These are phyloP conservation scores for Talaromyces amestolkiae DNA, from an alignment of 2,329 filamentous ascomycete genomes.

Conservation along the genomic window DNA sequence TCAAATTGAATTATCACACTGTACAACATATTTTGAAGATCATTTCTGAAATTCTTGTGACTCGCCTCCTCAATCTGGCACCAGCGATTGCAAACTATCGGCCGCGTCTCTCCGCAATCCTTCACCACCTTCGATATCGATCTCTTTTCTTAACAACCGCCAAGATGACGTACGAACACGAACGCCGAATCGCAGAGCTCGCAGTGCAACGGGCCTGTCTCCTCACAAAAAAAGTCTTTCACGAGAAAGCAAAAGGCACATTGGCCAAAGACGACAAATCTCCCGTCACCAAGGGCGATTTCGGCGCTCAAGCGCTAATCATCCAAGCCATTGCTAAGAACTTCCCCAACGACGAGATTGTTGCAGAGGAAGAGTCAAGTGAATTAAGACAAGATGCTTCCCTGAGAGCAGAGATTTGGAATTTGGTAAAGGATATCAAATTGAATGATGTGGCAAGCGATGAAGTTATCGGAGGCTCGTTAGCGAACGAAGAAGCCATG, in stretches of 20 bases:
- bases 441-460: constrained; percentile 66
- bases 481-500: constrained; percentile 63
- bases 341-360: constrained; percentile 87
- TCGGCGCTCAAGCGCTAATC: constrained; percentile 94
- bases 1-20: too few species aligned
- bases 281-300: constrained; percentile 96
- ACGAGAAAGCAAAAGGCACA: constrained; percentile 91
- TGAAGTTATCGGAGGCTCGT: constrained; percentile 65
- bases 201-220: constrained; percentile 81
- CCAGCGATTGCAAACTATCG: constrained; percentile 39
- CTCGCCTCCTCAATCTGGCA: constrained; percentile 40
- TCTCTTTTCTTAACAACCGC: constrained; percentile 26
- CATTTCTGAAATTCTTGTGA: background rate
- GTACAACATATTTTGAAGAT: background rate
- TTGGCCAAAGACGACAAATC: constrained; percentile 93
- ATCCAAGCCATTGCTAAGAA: constrained; percentile 83
- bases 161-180: constrained; percentile 63
- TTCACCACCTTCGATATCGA: constrained; percentile 29
- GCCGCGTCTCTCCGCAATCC: constrained; percentile 42
- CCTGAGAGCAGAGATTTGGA: constrained; percentile 77
- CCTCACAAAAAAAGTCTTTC: constrained; percentile 73
- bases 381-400: constrained; percentile 69
- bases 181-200: constrained; percentile 79
- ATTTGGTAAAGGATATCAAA: constrained; percentile 69
- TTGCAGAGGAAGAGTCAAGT: constrained; percentile 90